Percentiles rank a stretch among this genome's conserved stretches.
These are phyloP conservation scores for Hypericum androsaemum DNA, from an alignment of 345 rosid genomes.

Conservation along the genomic window DNA sequence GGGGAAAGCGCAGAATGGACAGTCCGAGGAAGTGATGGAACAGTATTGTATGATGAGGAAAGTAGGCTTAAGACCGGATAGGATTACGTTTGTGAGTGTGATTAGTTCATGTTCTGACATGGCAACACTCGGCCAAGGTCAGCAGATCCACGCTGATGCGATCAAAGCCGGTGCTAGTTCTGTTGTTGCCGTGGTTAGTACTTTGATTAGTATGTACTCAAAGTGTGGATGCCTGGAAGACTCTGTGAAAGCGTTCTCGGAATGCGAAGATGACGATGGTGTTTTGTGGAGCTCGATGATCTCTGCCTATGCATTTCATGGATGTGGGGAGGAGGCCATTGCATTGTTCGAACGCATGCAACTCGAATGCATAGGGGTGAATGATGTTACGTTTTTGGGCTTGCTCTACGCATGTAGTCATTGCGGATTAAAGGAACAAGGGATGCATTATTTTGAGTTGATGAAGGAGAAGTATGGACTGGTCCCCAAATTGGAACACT, in stretches of 20 bases:
- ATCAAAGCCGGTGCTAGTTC: conserved; percentile 44
- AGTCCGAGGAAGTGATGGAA: conserved; percentile 37
- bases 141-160: conserved; percentile 65
- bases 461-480: conserved; percentile 42
- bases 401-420: conserved; percentile 79
- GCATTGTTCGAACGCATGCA: conserved; percentile 48
- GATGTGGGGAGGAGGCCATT: conserved; percentile 49
- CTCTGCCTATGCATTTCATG: conserved; percentile 78
- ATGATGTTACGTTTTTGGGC: conserved; percentile 55
- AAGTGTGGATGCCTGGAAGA: conserved; percentile 68
- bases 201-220: conserved; percentile 63
- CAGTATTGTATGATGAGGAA: conserved; percentile 50
- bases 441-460: conserved; percentile 40
- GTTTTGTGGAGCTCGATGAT: conserved; percentile 82
- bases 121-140: conserved; percentile 66
- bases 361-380: conserved; percentile 28
- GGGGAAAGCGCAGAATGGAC: conserved; percentile 57
- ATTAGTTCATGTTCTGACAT: conserved; percentile 65
- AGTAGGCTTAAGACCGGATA: conserved; percentile 43
- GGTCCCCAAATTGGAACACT: conserved; percentile 50
- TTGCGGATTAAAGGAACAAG: conserved; percentile 59
- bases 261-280: conserved; percentile 44
- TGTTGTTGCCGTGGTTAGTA: conserved; percentile 41
- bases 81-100: conserved; percentile 56
- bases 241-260: conserved; percentile 44